A percentile compares a stretch with the other conserved stretches of the same genome.
Evolutionary conservation across 2,329 filamentous ascomycete genomes (phyloP).

Genomic region (Aspergillus proliferans): DNA sequence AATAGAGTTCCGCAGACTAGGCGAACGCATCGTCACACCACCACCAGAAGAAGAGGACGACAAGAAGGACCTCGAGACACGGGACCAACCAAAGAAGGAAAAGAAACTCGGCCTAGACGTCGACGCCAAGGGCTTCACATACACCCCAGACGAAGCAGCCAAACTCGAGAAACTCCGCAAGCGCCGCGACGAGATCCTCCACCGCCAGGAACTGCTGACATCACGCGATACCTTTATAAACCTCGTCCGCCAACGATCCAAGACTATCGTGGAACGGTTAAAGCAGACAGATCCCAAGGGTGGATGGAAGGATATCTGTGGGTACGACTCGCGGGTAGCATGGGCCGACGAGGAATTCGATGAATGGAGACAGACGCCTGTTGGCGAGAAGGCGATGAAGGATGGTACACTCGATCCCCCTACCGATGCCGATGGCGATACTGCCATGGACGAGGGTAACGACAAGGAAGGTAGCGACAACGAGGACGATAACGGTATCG

Average conservation of each 20-base stretch:
- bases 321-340: conserved; percentile 41
- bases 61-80: conserved; percentile 12
- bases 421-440: conserved; percentile 29
- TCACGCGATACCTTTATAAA: conserved; percentile 38
- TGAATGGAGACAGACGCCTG: conserved; percentile 37
- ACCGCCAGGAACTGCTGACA: conserved; percentile 35
- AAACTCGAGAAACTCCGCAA: conserved; percentile 34
- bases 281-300: conserved; percentile 41
- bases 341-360: conserved; percentile 46
- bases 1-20: conserved; percentile 37
- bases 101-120: conserved; percentile 27
- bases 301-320: conserved; percentile 45
- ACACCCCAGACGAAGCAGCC: conserved; percentile 33
- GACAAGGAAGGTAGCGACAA: conserved; percentile 24
- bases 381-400: conserved; percentile 33
- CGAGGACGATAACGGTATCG: not conserved
- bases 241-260: conserved; percentile 37
- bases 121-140: conserved; percentile 23
- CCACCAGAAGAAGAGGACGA: conserved; percentile 18
- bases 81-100: conserved; percentile 4
- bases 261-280: conserved; percentile 37
- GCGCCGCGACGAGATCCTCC: conserved; percentile 27
- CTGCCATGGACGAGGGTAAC: conserved; percentile 27
- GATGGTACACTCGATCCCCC: conserved; percentile 30
- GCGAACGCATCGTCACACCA: conserved; percentile 31